Percentiles rank a stretch among this genome's conserved stretches.
phyloP scores from a whole-genome alignment of 805 yeast species.

The Lipomyces mesembrius region DNA sequence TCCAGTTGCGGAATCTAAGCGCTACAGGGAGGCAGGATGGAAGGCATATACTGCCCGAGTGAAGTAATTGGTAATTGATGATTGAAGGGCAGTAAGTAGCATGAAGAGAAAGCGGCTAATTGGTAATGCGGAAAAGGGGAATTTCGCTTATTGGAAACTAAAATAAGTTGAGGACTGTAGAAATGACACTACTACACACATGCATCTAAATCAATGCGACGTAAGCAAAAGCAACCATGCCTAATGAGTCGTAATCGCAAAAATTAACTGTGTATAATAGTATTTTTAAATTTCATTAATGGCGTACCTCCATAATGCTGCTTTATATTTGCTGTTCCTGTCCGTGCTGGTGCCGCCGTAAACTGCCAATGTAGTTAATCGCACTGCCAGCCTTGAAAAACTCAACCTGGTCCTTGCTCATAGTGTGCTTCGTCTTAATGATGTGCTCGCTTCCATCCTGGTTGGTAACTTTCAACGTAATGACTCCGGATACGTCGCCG shows the following conservation, averaged over 20 bases:
- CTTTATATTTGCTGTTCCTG: constrained; percentile 1
- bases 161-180: not conserved
- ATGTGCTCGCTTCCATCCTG: constrained; percentile 68
- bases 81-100: not conserved
- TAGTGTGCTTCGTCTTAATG: constrained; percentile 85
- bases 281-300: not conserved
- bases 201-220: not conserved
- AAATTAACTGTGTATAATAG: not conserved
- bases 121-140: not conserved
- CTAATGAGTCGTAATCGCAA: not conserved
- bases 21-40: constrained; percentile 96
- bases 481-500: constrained; percentile 62
- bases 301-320: not conserved
- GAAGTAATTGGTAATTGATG: not conserved
- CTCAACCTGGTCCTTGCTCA: constrained; percentile 93
- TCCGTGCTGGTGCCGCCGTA: constrained; percentile 23
- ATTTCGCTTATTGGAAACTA: not conserved
- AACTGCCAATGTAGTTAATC: constrained; percentile 81
- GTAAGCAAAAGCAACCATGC: not conserved
- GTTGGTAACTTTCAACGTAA: constrained; percentile 75
- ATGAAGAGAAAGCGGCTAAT: not conserved
- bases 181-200: not conserved
- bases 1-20: constrained; percentile 80
- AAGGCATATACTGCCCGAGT: constrained; percentile 67
- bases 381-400: constrained; percentile 98